These are phyloP conservation scores for Calonectria pseudoreteaudii DNA, from an alignment of 2,329 filamentous ascomycete genomes.

Conservation along the genomic window DNA sequence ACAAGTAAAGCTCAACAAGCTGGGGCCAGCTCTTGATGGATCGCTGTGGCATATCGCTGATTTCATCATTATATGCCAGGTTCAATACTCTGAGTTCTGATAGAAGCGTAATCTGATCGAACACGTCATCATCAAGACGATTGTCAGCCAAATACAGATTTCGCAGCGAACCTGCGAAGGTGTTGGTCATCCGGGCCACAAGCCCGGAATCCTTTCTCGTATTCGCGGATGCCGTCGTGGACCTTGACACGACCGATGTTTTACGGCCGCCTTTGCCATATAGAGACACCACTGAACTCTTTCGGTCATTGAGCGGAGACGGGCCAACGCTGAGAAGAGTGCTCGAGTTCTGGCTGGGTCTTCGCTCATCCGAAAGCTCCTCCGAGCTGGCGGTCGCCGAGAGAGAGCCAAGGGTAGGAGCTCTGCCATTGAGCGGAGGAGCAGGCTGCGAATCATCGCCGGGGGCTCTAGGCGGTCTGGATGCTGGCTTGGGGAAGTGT, in stretches of 20 bases:
- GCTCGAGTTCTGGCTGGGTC: conserved; percentile 87
- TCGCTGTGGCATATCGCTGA: conserved; percentile 91
- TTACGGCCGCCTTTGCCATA: conserved; percentile 85
- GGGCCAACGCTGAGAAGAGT: conserved; percentile 81
- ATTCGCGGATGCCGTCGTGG: conserved; percentile 63
- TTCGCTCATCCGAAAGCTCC: conserved; percentile 76
- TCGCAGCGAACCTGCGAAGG: conserved; percentile 87
- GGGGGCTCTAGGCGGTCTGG: conserved; percentile 73
- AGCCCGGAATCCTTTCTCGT: conserved; percentile 89
- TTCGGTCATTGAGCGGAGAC: conserved; percentile 78
- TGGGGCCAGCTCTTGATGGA: conserved; percentile 91
- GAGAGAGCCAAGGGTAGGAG: conserved; percentile 55
- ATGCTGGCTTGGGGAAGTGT: conserved; percentile 87
- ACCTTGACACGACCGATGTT: conserved; percentile 82
- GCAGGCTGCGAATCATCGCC: conserved; percentile 58
- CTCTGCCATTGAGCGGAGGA: conserved; percentile 53
- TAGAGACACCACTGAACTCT: conserved; percentile 86
- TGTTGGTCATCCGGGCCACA: conserved; percentile 82
- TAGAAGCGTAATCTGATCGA: conserved; percentile 87
- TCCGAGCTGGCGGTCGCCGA: conserved; percentile 79
- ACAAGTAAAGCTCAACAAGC: conserved; percentile 91
- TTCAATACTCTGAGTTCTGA: conserved; percentile 90
- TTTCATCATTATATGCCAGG: conserved; percentile 87
- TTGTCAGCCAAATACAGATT: conserved; percentile 94
- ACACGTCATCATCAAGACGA: conserved; percentile 92